A percentile compares a stretch with the other conserved stretches of the same genome.
Conservation (phyloP, 2,329 filamentous ascomycete species). For the Fusarium lyarnte region DNA sequence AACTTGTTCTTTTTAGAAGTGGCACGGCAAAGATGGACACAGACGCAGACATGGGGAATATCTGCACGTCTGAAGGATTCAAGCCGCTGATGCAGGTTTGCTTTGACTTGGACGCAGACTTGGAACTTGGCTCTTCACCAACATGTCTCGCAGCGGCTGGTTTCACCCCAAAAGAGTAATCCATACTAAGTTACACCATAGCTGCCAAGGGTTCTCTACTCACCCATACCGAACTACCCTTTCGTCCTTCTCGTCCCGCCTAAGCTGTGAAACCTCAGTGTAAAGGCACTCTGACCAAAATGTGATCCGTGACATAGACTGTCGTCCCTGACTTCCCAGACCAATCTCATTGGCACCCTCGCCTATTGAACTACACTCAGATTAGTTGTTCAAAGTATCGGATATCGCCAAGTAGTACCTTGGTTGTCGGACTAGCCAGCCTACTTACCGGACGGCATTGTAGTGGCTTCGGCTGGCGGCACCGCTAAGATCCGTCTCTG, state of each 20-base stretch:
- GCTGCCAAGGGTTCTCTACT: not conserved
- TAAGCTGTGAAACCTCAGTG: not conserved
- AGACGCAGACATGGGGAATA: not conserved
- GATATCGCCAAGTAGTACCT: not conserved
- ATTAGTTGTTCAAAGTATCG: constrained; percentile 2
- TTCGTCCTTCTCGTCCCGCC: not conserved
- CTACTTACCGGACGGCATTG: not conserved
- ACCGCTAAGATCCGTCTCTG: constrained; percentile 19
- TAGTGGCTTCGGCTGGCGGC: constrained; percentile 17
- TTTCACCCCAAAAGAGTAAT: constrained; percentile 10
- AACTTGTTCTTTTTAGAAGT: not conserved
- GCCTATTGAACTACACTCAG: not conserved
- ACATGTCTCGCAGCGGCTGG: constrained; percentile 11
- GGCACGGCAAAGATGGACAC: not conserved
- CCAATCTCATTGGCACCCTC: not conserved
- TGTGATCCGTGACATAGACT: not conserved
- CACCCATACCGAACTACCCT: not conserved
- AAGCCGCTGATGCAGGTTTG: constrained; percentile 22
- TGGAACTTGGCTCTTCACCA: not conserved
- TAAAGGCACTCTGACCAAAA: not conserved
- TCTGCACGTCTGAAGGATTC: not conserved
- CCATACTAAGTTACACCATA: not conserved
- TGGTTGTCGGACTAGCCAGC: not conserved
- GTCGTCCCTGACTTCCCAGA: not conserved
- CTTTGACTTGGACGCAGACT: not conserved